A percentile compares a stretch with the other conserved stretches of the same genome.
These are phyloP conservation scores for Aspergillus ostianus DNA, from an alignment of 495 filamentous ascomycete genomes.

Conservation along the genomic window DNA sequence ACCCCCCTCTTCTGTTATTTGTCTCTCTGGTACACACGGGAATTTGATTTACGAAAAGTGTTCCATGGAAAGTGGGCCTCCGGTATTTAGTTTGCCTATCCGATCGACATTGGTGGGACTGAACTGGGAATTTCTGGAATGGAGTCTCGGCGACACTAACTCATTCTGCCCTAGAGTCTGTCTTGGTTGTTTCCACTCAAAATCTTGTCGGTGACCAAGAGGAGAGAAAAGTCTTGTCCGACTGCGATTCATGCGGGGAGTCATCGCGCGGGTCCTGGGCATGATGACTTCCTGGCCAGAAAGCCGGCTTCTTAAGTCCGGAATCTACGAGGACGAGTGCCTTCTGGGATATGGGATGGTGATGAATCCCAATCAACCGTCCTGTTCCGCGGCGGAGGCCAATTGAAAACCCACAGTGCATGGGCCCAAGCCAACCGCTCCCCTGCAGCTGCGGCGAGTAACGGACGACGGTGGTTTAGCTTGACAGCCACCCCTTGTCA, in stretches of 20 bases:
- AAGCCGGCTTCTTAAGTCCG: background rate
- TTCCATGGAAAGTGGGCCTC: background rate
- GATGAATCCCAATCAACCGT: background rate
- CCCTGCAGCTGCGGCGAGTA: constrained; percentile 4
- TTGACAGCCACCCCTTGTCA: background rate
- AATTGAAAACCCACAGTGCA: constrained; percentile 2
- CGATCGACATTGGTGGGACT: background rate
- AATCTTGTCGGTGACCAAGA: background rate
- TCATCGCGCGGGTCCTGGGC: background rate
- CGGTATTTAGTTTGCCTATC: constrained; percentile 3
- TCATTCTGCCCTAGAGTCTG: background rate
- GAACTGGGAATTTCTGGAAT: constrained; percentile 1
- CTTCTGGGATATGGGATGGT: background rate
- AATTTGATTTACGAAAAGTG: constrained; percentile 1
- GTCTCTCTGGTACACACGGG: constrained; percentile 3
- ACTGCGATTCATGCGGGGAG: background rate
- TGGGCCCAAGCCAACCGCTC: constrained; percentile 2
- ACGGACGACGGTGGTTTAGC: constrained; percentile 5
- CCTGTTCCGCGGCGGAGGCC: constrained; percentile 7
- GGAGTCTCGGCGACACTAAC: constrained; percentile 5
- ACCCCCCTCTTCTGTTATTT: background rate
- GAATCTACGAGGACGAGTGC: background rate
- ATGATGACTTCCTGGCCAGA: background rate
- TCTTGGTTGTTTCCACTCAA: constrained; percentile 1
- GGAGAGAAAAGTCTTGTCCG: constrained; percentile 7